Evolutionary conservation across 2,329 filamentous ascomycete genomes (phyloP).

Genomic region (Fusarium proliferatum): DNA sequence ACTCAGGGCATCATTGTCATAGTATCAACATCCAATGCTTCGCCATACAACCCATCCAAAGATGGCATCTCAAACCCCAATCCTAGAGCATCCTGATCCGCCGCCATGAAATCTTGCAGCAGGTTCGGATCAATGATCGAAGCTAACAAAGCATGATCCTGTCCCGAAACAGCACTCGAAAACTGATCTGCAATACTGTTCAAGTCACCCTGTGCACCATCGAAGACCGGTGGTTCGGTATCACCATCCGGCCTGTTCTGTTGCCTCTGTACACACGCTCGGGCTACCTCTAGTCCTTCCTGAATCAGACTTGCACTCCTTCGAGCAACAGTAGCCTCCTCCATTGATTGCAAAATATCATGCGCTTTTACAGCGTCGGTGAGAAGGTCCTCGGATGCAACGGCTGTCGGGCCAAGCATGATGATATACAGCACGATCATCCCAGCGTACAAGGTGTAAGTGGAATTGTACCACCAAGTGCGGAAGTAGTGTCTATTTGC

Average conservation of each 20-base stretch:
- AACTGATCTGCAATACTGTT: background rate
- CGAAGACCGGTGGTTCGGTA: background rate
- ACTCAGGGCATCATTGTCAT: background rate
- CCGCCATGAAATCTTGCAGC: constrained; percentile 7
- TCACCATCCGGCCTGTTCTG: background rate
- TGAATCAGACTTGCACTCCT: background rate
- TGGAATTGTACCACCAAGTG: constrained; percentile 15
- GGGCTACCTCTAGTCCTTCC: background rate
- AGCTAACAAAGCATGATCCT: background rate
- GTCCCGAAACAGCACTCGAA: background rate
- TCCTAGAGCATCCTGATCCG: background rate
- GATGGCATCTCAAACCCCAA: background rate
- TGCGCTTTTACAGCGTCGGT: background rate
- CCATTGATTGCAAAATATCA: constrained; percentile 4
- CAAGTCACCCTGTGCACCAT: background rate
- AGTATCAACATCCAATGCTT: background rate
- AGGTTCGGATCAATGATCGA: constrained; percentile 3
- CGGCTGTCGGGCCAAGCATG: background rate
- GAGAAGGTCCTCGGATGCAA: background rate
- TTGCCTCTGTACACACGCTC: background rate
- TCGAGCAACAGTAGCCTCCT: background rate
- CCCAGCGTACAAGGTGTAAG: constrained; percentile 2
- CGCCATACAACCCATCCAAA: background rate
- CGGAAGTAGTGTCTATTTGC: constrained; percentile 4
- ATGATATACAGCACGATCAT: constrained; percentile 18